A percentile compares a stretch with the other conserved stretches of the same genome.
Conservation (phyloP, 495 filamentous ascomycete genomes). For the Filosporella fistucella region DNA sequence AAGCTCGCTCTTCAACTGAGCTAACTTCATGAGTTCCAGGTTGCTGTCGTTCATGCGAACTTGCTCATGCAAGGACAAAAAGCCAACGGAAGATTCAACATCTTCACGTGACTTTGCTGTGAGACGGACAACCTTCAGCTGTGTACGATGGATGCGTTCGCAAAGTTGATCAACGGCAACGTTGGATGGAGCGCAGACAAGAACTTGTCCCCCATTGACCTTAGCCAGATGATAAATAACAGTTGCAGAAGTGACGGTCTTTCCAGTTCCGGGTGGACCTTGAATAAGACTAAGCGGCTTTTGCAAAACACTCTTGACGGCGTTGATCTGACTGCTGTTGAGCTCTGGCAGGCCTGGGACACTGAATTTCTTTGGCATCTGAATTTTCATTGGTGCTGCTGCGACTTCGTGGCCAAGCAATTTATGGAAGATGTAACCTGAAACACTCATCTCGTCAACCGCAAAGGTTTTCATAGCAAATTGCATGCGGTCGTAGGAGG, state of each 20-base stretch:
- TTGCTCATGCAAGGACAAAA: constrained; percentile 93
- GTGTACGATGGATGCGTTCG: constrained; percentile 92
- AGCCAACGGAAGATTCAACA: constrained; percentile 93
- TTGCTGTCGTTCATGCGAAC: constrained; percentile 97
- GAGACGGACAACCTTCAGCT: constrained; percentile 94
- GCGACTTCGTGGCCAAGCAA: constrained; percentile 95
- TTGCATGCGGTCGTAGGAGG: constrained; percentile 99
- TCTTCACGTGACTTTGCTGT: constrained; percentile 98
- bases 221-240: constrained; percentile 98
- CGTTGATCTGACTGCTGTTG: constrained; percentile 93
- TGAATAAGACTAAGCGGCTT: constrained; percentile 95
- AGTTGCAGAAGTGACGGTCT: constrained; percentile 98
- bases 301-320: constrained; percentile 91
- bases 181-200: constrained; percentile 97
- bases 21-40: constrained; percentile 84
- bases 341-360: constrained; percentile 94
- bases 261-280: constrained; percentile 94
- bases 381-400: constrained; percentile 93
- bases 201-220: constrained; percentile 88
- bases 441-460: constrained; percentile 96
- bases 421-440: constrained; percentile 98
- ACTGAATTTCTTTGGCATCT: constrained; percentile 93
- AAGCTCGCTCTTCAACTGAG: constrained; percentile 84
- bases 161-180: constrained; percentile 98
- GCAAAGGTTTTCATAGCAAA: constrained; percentile 99